Evolutionary conservation across 768 basidiomycete genomes (phyloP).

Genomic region (Gloeophyllum trabeum): DNA sequence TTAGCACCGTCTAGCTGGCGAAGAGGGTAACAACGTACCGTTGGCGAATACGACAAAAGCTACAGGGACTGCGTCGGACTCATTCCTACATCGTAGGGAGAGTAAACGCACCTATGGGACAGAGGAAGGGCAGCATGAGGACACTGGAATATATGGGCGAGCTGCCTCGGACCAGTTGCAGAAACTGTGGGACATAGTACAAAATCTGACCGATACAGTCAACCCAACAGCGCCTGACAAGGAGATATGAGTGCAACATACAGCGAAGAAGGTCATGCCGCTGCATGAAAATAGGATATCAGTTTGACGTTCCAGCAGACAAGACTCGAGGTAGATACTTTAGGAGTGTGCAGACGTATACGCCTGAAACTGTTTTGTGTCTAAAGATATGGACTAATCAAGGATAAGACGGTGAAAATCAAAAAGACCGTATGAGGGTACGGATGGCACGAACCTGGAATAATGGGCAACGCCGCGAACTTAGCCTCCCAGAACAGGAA

Average conservation of each 20-base stretch:
- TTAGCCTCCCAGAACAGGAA: constrained; percentile 1
- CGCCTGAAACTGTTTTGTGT: constrained; percentile 19
- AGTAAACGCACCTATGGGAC: constrained; percentile 11
- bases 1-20: no score
- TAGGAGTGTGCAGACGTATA: constrained; percentile 17
- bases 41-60: background rate
- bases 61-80: no score
- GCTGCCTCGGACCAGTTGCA: constrained; percentile 26
- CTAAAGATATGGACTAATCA: constrained; percentile 23
- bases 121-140: constrained; percentile 26
- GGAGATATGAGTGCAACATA: constrained; percentile 1
- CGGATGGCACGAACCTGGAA: constrained; percentile 7
- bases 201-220: constrained; percentile 4
- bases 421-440: no score
- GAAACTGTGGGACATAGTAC: constrained; percentile 28
- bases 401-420: no score
- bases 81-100: background rate
- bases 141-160: constrained; percentile 26
- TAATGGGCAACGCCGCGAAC: constrained; percentile 8
- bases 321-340: constrained; percentile 11
- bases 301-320: background rate
- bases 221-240: constrained; percentile 1
- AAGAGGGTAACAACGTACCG: background rate
- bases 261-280: constrained; percentile 12
- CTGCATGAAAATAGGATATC: background rate